Evolutionary conservation across 2,329 filamentous ascomycete species (phyloP).

Genomic region (Beauveria sp.): DNA sequence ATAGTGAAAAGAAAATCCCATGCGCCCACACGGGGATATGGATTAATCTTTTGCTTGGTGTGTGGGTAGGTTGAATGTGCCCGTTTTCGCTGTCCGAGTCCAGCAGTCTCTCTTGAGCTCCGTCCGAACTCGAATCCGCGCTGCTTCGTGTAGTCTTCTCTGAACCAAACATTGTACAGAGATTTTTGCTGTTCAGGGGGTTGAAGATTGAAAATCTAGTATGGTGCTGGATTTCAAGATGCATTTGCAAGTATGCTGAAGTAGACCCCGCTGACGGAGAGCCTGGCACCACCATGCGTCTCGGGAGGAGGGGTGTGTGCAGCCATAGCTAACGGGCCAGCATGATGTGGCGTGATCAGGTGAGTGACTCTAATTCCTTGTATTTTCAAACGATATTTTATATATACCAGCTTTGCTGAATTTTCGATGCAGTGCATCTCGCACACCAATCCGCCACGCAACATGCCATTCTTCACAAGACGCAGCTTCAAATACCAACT

Average conservation of each 20-base stretch:
- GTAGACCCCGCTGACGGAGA: too few species aligned
- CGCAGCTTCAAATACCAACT: background rate
- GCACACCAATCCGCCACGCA: background rate
- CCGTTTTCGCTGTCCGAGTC: background rate
- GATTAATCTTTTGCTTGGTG: background rate
- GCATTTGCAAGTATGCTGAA: too few species aligned
- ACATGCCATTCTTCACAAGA: background rate
- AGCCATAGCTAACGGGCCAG: too few species aligned
- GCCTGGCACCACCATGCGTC: too few species aligned
- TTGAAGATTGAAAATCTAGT: too few species aligned
- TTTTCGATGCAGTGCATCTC: background rate
- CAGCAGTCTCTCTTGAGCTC: background rate
- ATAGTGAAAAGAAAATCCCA: background rate
- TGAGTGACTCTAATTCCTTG: too few species aligned
- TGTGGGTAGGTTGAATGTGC: background rate
- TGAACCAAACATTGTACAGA: background rate
- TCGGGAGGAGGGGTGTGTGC: too few species aligned
- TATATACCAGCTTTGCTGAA: background rate
- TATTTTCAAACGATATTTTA: background rate
- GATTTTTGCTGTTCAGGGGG: too few species aligned
- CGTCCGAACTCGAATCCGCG: background rate
- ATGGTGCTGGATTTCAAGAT: too few species aligned
- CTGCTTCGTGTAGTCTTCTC: background rate
- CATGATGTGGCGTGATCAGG: too few species aligned
- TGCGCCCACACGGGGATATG: background rate